A percentile compares a stretch with the other conserved stretches of the same genome.
phyloP scores from a whole-genome alignment of 345 rosid genomes.

The Boechera stricta region DNA sequence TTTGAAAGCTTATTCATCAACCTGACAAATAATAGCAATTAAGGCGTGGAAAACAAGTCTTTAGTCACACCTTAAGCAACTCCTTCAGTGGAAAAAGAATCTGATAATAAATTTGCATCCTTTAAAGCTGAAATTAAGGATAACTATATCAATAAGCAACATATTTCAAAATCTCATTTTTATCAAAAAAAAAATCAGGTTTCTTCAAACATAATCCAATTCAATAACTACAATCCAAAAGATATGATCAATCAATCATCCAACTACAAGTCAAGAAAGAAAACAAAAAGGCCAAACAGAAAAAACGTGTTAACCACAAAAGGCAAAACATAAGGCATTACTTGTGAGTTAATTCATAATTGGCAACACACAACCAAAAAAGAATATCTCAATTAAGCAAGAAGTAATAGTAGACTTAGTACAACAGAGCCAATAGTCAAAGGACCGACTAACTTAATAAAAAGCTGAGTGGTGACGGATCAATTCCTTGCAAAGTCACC shows the following conservation, averaged over 20 bases:
- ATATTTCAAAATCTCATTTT: not conserved
- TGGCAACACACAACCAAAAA: conserved; percentile 31
- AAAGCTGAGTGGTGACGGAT: conserved; percentile 28
- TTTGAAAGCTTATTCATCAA: not conserved
- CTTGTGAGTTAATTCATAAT: conserved; percentile 7
- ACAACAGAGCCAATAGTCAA: conserved; percentile 22
- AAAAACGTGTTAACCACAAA: conserved; percentile 22
- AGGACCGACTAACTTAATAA: conserved; percentile 8
- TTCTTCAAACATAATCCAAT: not conserved
- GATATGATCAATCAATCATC: conserved; percentile 11
- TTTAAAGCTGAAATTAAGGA: not conserved
- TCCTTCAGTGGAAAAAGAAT: conserved; percentile 7
- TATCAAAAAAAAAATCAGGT: not conserved
- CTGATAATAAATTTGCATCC: conserved; percentile 2
- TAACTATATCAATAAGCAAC: not conserved
- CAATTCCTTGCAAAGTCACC: conserved; percentile 26
- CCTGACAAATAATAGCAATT: conserved; percentile 6
- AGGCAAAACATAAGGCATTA: conserved; percentile 27
- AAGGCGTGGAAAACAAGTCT: conserved; percentile 14
- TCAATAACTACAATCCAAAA: conserved; percentile 9
- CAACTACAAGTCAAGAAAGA: conserved; percentile 24
- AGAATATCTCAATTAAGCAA: not conserved
- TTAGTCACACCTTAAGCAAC: not conserved
- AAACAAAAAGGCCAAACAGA: conserved; percentile 8
- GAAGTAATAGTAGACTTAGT: conserved; percentile 21